Conservation (phyloP, 805 yeast species). For the Nematodospora valgi region DNA sequence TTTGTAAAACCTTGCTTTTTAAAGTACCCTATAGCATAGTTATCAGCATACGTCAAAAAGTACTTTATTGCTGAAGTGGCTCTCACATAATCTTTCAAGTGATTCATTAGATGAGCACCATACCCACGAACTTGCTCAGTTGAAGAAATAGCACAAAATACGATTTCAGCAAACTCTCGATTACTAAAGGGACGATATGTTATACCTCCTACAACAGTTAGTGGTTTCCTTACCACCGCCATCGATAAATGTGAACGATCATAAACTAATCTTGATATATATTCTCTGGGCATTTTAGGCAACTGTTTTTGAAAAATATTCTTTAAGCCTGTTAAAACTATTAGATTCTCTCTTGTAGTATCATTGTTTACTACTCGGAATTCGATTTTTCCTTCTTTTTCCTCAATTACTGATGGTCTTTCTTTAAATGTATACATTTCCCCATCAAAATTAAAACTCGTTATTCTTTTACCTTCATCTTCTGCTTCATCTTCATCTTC, state of each 20-base stretch:
- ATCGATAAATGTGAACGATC: constrained; percentile 93
- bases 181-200: constrained; percentile 92
- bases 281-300: constrained; percentile 98
- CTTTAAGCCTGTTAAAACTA: constrained; percentile 91
- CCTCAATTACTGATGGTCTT: constrained; percentile 92
- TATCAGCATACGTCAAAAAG: constrained; percentile 94
- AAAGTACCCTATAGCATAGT: constrained; percentile 97
- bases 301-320: constrained; percentile 95
- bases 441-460: constrained; percentile 69
- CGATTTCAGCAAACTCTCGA: constrained; percentile 94
- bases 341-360: constrained; percentile 78
- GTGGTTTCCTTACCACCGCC: constrained; percentile 91
- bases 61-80: constrained; percentile 82
- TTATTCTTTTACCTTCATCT: constrained; percentile 39
- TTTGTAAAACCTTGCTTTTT: constrained; percentile 98
- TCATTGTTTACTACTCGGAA: constrained; percentile 97
- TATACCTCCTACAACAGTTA: constrained; percentile 96
- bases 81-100: constrained; percentile 89
- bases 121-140: constrained; percentile 98
- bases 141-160: constrained; percentile 95
- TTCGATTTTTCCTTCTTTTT: constrained; percentile 87
- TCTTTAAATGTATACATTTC: constrained; percentile 79
- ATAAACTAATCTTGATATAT: constrained; percentile 89
- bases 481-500: constrained; percentile 44
- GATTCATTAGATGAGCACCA: constrained; percentile 99